A percentile compares a stretch with the other conserved stretches of the same genome.
These are phyloP conservation scores for Linaria vulgaris DNA, from an alignment of 257 asterid genomes.

Conservation along the genomic window DNA sequence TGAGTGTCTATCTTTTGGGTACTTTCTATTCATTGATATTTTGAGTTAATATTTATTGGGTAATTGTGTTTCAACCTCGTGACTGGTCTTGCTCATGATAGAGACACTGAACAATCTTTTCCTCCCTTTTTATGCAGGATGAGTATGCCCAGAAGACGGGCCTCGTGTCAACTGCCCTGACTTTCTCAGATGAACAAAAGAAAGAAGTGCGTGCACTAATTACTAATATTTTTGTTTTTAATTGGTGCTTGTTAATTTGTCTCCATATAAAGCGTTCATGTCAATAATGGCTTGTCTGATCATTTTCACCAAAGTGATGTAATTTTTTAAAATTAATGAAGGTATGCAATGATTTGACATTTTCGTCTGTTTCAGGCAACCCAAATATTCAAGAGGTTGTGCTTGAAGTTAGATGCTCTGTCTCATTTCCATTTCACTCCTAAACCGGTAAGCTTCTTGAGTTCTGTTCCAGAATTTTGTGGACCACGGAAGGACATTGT, in stretches of 20 bases:
- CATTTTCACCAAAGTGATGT: neutral
- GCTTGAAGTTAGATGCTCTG: slow-evolving; percentile 89
- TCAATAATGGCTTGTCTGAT: neutral
- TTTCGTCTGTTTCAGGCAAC: slow-evolving; percentile 53
- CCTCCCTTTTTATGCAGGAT: slow-evolving; percentile 50
- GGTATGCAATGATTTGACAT: slow-evolving; percentile 7
- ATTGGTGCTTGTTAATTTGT: slow-evolving; percentile 7
- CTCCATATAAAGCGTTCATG: neutral
- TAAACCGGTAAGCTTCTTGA: slow-evolving; percentile 66
- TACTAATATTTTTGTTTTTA: slow-evolving; percentile 21
- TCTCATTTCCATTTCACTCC: slow-evolving; percentile 99
- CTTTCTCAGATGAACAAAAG: slow-evolving; percentile 91
- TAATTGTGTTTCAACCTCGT: neutral
- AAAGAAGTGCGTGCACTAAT: slow-evolving; percentile 61
- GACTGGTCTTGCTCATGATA: neutral
- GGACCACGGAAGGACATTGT: neutral
- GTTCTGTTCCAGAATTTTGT: slow-evolving; percentile 8
- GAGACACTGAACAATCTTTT: slow-evolving; percentile 14
- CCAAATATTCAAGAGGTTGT: slow-evolving; percentile 74
- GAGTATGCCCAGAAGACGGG: slow-evolving; percentile 95
- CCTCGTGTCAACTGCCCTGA: slow-evolving; percentile 62
- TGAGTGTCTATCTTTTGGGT: slow-evolving; percentile 28
- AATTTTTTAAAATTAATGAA: neutral
- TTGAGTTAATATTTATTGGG: too few relatives aligned
- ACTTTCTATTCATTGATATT: neutral